Percentiles rank a stretch among this genome's conserved stretches.
These are phyloP conservation scores for Sporothrix brunneoviolacea DNA, from an alignment of 2,329 filamentous ascomycete species.

Conservation along the genomic window DNA sequence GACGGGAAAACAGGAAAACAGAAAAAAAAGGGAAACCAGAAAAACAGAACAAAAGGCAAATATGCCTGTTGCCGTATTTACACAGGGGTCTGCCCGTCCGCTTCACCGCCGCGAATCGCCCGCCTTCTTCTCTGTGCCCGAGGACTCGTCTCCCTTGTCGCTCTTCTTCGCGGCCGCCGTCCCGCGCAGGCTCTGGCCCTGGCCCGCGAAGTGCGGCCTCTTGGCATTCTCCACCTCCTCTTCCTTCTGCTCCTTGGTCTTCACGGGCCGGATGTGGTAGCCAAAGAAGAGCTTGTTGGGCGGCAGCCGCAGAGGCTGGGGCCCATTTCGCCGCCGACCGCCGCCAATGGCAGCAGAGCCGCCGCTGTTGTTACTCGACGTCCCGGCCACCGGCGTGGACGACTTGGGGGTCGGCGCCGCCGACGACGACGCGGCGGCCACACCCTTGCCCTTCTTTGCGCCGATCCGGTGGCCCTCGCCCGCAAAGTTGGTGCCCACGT, in stretches of 20 bases:
- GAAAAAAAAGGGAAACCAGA: background rate
- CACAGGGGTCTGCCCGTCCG: background rate
- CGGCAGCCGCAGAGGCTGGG: constrained; percentile 75
- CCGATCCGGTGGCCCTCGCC: constrained; percentile 75
- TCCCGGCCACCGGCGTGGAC: constrained; percentile 61
- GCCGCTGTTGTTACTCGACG: constrained; percentile 16
- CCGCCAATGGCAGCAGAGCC: constrained; percentile 16
- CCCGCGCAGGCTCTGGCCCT: constrained; percentile 70
- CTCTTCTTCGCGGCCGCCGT: constrained; percentile 48
- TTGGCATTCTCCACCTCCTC: constrained; percentile 58
- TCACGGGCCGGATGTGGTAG: constrained; percentile 84
- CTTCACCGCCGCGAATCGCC: constrained; percentile 29
- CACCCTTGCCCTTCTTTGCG: constrained; percentile 75
- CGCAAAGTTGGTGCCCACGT: constrained; percentile 69
- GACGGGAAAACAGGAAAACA: background rate
- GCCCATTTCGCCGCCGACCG: constrained; percentile 58
- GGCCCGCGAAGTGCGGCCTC: constrained; percentile 72
- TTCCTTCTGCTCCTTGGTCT: constrained; percentile 66
- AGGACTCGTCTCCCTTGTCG: constrained; percentile 41
- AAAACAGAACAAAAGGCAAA: background rate
- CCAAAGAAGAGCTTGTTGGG: constrained; percentile 95
- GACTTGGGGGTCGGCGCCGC: constrained; percentile 34
- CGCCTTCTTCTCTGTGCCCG: constrained; percentile 42
- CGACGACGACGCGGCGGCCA: constrained; percentile 21
- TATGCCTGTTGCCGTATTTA: too few relatives aligned